phyloP scores from a whole-genome alignment of 2,329 filamentous ascomycete genomes.

The Pseudogymnoascus sp. region DNA sequence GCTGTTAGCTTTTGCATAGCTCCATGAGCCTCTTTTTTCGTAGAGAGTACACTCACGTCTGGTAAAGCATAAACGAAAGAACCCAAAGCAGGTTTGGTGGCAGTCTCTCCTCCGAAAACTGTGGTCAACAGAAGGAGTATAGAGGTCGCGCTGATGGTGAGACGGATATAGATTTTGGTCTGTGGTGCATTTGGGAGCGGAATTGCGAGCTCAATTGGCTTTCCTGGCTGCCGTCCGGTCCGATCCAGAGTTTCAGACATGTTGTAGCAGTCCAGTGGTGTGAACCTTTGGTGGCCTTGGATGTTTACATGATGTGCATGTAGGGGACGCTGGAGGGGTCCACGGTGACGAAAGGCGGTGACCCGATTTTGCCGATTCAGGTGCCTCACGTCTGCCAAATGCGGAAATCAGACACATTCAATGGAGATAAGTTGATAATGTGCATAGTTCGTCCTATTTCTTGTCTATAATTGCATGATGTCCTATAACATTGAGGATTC shows the following conservation, averaged over 20 bases:
- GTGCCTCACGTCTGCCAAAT: constrained; percentile 3
- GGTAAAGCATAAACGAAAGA: constrained; percentile 93
- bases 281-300: not conserved
- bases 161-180: constrained; percentile 50
- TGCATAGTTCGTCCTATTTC: constrained; percentile 3
- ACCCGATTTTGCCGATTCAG: not conserved
- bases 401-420: not conserved
- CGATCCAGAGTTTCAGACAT: not conserved
- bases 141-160: constrained; percentile 49
- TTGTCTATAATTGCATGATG: not conserved
- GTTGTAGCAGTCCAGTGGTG: not conserved
- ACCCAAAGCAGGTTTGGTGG: constrained; percentile 53
- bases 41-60: constrained; percentile 49
- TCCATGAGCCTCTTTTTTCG: not conserved
- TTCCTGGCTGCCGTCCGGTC: not conserved
- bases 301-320: not conserved
- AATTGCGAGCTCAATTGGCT: constrained; percentile 42
- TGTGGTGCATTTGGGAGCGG: constrained; percentile 52
- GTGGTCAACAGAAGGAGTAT: constrained; percentile 55
- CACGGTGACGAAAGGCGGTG: constrained; percentile 4
- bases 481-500: constrained; percentile 5
- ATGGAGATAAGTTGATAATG: not conserved
- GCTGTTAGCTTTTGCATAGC: constrained; percentile 14
- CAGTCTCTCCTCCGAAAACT: constrained; percentile 43
- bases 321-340: constrained; percentile 5